A percentile compares a stretch with the other conserved stretches of the same genome.
phyloP scores from a whole-genome alignment of 306 rosid genomes.

The Cucumis cinereus region DNA sequence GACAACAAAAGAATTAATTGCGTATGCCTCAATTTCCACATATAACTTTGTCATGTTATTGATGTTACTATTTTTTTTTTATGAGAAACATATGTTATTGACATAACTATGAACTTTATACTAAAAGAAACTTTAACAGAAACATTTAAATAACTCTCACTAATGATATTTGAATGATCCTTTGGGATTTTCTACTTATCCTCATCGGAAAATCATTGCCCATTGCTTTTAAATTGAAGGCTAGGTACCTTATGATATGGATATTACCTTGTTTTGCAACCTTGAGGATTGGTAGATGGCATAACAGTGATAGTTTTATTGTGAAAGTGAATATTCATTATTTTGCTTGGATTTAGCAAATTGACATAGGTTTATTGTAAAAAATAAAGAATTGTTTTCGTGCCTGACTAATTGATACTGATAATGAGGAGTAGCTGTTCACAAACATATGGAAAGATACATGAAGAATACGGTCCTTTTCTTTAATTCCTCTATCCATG shows the following conservation, averaged over 20 bases:
- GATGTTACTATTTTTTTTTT: background rate
- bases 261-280: background rate
- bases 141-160: background rate
- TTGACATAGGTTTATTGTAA: background rate
- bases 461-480: background rate
- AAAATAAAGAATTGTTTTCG: background rate
- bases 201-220: too few species aligned
- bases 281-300: background rate
- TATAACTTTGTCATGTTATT: background rate
- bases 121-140: background rate
- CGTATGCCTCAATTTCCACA: slow-evolving; percentile 31
- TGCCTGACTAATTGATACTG: background rate
- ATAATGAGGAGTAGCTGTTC: background rate
- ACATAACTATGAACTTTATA: background rate
- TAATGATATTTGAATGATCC: background rate
- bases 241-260: background rate
- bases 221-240: background rate
- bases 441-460: background rate
- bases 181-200: background rate
- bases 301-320: background rate
- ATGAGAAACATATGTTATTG: background rate
- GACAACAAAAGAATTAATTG: slow-evolving; percentile 67
- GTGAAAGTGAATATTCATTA: background rate
- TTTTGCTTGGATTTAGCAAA: background rate
- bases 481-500: background rate